A percentile compares a stretch with the other conserved stretches of the same genome.
phyloP scores from a whole-genome alignment of 2,329 filamentous ascomycete genomes.

The Didymellaceae sp. region DNA sequence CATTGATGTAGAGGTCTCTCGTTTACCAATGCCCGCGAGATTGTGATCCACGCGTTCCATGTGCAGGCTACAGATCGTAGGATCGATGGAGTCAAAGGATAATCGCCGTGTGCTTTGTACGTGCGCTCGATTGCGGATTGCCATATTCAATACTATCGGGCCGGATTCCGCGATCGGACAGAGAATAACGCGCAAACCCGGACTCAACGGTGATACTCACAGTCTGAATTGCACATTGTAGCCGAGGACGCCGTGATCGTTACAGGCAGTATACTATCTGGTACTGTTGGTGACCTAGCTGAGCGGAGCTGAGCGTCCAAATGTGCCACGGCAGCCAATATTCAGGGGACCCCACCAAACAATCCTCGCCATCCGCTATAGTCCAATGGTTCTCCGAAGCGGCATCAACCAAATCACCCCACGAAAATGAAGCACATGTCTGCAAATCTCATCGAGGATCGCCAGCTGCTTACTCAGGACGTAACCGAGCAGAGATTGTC shows the following conservation, averaged over 20 bases:
- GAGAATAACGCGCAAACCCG: constrained; percentile 6
- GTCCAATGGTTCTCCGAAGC: constrained; percentile 3
- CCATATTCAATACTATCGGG: not conserved
- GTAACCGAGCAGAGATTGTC: not conserved
- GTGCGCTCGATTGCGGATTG: too few species aligned
- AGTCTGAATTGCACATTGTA: not conserved
- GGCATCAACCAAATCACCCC: not conserved
- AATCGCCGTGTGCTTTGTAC: not conserved
- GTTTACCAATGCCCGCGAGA: too few species aligned
- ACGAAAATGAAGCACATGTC: not conserved
- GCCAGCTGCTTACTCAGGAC: constrained; percentile 7
- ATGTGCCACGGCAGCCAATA: constrained; percentile 12
- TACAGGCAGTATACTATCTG: not conserved
- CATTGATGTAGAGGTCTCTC: too few species aligned
- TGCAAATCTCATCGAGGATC: constrained; percentile 4
- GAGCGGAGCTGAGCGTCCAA: constrained; percentile 7
- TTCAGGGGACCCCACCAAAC: constrained; percentile 2
- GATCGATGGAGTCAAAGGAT: not conserved
- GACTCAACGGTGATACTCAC: not conserved
- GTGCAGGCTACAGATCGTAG: constrained; percentile 4
- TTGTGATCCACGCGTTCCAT: constrained; percentile 13
- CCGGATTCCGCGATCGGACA: constrained; percentile 8
- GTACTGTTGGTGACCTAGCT: constrained; percentile 10
- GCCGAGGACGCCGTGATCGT: not conserved
- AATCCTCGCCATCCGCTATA: not conserved